Base-by-base conservation (phyloP, 2,329 filamentous ascomycete genomes). In the Fusarium pseudonygamai region DNA sequence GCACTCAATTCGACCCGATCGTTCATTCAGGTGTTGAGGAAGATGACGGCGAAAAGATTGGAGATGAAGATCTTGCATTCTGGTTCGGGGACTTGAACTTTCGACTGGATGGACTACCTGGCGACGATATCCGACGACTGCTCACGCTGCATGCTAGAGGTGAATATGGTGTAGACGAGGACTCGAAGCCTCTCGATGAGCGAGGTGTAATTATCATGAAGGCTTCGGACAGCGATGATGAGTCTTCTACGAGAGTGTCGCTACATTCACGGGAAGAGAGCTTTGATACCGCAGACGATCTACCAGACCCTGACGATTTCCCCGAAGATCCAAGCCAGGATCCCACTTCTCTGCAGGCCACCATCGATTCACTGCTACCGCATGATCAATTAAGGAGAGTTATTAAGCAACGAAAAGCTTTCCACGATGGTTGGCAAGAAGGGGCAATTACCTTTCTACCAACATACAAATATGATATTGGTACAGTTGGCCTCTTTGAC, bases 41-140 rank as follows among this genome's bases (percentile, higher is more conserved):
- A 42, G 90, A 91, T n/a, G 89, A 92, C 28, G 84, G 87, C 2
- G 90, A 93, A 58, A 89, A 86, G 40, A 92, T 99, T 72, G 95
- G 94, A 2, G 93, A 97, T 43, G 96, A 97, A 74, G 96, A 99
- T 79, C 95, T 98, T 83, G 91, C 92, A 1, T 98, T 99, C 78
- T 98, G 96, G 94, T 93, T 97, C 78, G 96, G 96, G 12, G 96
- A 99, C 81, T 86, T 99, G 46, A 99, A 99, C 80, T 99, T 98
- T 79, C 90, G 96, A 37, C 87, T 99, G 2, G 94, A 97, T 57
- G 93, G 92, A 49, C 89, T 98, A 55, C 93, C 96, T 0, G 95
- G 95, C 2, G 93, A 96, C 42, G 96, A 99, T 80, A 96, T 99
- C 52, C 89, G 96, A 37, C 90, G 93, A 53, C 84, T 98, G 12